Base-by-base conservation (phyloP, 2,329 filamentous ascomycete species). In the Aspergillus phoenicis region DNA sequence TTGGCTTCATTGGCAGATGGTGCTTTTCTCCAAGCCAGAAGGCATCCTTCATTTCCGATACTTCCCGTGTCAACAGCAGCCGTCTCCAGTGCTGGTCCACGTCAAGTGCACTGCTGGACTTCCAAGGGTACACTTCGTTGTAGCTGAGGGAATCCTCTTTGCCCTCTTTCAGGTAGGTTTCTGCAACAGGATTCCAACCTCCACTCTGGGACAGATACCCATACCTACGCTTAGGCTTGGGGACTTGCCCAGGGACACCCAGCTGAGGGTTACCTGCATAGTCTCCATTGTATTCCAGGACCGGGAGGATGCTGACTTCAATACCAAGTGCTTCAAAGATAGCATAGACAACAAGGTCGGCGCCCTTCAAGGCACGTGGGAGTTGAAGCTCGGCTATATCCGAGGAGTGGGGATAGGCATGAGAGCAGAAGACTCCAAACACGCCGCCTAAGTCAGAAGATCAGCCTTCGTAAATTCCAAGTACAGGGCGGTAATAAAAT, bases 371-470 rank as follows among this genome's bases (percentile, higher is more conserved):
- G 0, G 70, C 68, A 3, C 66, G 68, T 0, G 78, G 79, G 1
- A 82, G 67, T 4, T 64, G 43, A 0, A 52, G 15, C 1, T 62
- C 22, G 0, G 70, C 67, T 4, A 56, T 5, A 1, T 64, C 6
- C 3, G 66, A 74, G 0, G 74, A 71, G 55, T 84, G 80, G 0
- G 81, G 73, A 63, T 85, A 85, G 0, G 75, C 73, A 57, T 85
- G 81, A 3, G 75, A 74, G 60, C 81, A 84, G 54, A 70, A 76
- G 30, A 82, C 75, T 0, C 81, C 83, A 0, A 85, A 58, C 2
- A 66, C 65, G 0, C 81, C 78, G 4, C 81, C 82, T 81, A 52
- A 7, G 11, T 20, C 20, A 22, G 53, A 66, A 45, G 47, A 52
- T 11, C 20, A 52, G 22, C 5, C n/a, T 49, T 33, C 20, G n/a